Percentiles rank a stretch among this genome's conserved stretches.
phyloP scores from a whole-genome alignment of 352 stramenopile genomes.

The Pythium apleroticum region DNA sequence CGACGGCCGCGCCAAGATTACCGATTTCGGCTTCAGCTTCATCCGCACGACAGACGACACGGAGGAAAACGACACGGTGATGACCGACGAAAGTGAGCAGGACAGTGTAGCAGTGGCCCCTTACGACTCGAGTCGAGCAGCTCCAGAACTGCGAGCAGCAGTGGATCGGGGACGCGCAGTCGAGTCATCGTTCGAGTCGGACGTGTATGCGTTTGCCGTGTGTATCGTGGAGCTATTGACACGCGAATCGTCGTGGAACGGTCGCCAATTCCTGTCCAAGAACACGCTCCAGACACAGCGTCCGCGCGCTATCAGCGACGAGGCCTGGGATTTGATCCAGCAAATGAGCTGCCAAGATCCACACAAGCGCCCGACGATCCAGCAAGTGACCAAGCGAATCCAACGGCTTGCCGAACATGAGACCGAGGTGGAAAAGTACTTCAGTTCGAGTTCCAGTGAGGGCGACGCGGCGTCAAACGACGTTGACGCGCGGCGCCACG shows the following conservation, averaged over 20 bases:
- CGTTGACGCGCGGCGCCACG: conserved; percentile 11
- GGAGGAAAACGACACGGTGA: conserved; percentile 8
- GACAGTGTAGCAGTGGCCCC: conserved; percentile 4
- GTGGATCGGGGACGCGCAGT: conserved; percentile 9
- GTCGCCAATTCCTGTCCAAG: conserved; percentile 10
- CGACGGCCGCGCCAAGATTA: conserved; percentile 33
- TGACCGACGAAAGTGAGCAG: conserved; percentile 9
- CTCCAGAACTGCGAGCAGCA: conserved; percentile 17
- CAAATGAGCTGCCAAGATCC: conserved; percentile 21
- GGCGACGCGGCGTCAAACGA: neutral
- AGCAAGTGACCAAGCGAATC: conserved; percentile 19
- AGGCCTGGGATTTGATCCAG: conserved; percentile 29
- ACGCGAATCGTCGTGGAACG: neutral
- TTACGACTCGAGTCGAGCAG: conserved; percentile 10
- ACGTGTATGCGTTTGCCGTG: conserved; percentile 55
- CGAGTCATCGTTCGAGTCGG: conserved; percentile 28
- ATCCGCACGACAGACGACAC: conserved; percentile 3
- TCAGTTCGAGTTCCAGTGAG: conserved; percentile 8
- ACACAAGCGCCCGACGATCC: conserved; percentile 18
- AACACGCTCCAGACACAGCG: conserved; percentile 9
- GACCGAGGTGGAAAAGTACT: conserved; percentile 3
- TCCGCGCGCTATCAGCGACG: conserved; percentile 9
- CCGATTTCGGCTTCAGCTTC: conserved; percentile 39
- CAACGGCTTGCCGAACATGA: conserved; percentile 22
- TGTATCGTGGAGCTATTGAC: conserved; percentile 38